A percentile compares a stretch with the other conserved stretches of the same genome.
Evolutionary conservation across 495 filamentous ascomycete genomes (phyloP).

Genomic region (Penicillium crystallinum): DNA sequence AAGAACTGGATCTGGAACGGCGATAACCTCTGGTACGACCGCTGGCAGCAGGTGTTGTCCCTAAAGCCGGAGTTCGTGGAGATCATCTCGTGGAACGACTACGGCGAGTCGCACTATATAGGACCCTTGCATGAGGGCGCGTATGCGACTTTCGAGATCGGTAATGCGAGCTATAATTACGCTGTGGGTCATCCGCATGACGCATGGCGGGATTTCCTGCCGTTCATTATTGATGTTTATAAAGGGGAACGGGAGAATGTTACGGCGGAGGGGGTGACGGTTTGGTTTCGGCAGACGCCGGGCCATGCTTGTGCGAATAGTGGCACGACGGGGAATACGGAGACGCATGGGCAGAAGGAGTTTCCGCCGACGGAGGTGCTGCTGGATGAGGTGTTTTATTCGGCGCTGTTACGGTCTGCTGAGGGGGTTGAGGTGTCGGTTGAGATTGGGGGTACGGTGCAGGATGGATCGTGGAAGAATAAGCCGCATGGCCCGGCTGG

Average conservation of each 20-base stretch:
- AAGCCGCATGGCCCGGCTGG: slow-evolving; percentile 28
- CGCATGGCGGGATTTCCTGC: slow-evolving; percentile 51
- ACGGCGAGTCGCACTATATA: slow-evolving; percentile 72
- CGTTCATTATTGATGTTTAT: slow-evolving; percentile 61
- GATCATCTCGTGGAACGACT: slow-evolving; percentile 67
- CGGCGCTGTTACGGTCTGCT: slow-evolving; percentile 17
- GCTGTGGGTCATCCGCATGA: slow-evolving; percentile 48
- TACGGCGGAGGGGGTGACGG: background rate
- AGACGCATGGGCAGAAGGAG: slow-evolving; percentile 14
- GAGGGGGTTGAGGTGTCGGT: slow-evolving; percentile 35
- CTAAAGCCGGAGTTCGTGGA: slow-evolving; percentile 59
- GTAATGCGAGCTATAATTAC: slow-evolving; percentile 46
- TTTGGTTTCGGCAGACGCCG: slow-evolving; percentile 54
- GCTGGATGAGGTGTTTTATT: slow-evolving; percentile 32
- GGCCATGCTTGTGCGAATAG: slow-evolving; percentile 21
- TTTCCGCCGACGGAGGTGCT: slow-evolving; percentile 10
- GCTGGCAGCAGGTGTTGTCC: slow-evolving; percentile 64
- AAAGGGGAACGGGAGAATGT: slow-evolving; percentile 44
- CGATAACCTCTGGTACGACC: slow-evolving; percentile 67
- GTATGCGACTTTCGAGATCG: slow-evolving; percentile 39
- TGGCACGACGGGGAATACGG: slow-evolving; percentile 33
- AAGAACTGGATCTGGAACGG: slow-evolving; percentile 74
- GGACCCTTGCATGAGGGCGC: slow-evolving; percentile 42
- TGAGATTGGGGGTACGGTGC: slow-evolving; percentile 11
- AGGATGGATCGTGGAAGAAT: slow-evolving; percentile 28